Evolutionary conservation across 371 early-diverging fungal genomes (phyloP).

Genomic region (Nosema muscidifuracis): DNA sequence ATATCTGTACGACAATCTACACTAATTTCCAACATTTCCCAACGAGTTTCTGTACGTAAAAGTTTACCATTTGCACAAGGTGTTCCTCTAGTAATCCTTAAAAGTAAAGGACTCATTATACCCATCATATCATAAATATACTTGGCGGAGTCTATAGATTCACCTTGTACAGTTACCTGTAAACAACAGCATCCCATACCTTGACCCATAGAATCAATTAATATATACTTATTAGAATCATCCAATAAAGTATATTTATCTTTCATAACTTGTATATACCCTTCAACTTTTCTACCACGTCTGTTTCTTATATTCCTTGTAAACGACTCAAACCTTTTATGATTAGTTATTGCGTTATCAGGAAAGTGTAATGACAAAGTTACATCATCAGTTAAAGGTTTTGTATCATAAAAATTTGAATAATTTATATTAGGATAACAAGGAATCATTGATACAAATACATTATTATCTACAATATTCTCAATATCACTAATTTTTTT

Average conservation of each 20-base stretch:
- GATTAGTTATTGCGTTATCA: conserved; percentile 54
- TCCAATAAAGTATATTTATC: not conserved
- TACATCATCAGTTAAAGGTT: conserved; percentile 18
- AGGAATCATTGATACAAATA: conserved; percentile 12
- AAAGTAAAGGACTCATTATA: conserved; percentile 80
- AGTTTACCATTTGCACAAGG: conserved; percentile 86
- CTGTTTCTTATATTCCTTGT: conserved; percentile 54
- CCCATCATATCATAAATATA: conserved; percentile 86
- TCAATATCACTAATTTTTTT: conserved; percentile 16
- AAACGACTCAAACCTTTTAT: conserved; percentile 53
- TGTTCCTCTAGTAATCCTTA: conserved; percentile 83
- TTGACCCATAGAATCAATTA: conserved; percentile 96
- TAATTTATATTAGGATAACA: conserved; percentile 2
- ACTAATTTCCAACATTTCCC: conserved; percentile 84
- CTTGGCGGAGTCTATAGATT: conserved; percentile 81
- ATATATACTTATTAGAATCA: conserved; percentile 69
- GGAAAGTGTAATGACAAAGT: conserved; percentile 52
- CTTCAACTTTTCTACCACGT: conserved; percentile 32
- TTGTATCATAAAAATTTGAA: conserved; percentile 6
- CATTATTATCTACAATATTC: not conserved
- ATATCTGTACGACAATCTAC: conserved; percentile 87
- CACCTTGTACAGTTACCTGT: conserved; percentile 96
- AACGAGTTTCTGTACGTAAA: conserved; percentile 87
- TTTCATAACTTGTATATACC: conserved; percentile 34
- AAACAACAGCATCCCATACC: conserved; percentile 98